Evolutionary conservation across 768 basidiomycete genomes (phyloP), one percentile per base, ranked within the genome.

Genomic region (Psilocybe azurescens): DNA sequence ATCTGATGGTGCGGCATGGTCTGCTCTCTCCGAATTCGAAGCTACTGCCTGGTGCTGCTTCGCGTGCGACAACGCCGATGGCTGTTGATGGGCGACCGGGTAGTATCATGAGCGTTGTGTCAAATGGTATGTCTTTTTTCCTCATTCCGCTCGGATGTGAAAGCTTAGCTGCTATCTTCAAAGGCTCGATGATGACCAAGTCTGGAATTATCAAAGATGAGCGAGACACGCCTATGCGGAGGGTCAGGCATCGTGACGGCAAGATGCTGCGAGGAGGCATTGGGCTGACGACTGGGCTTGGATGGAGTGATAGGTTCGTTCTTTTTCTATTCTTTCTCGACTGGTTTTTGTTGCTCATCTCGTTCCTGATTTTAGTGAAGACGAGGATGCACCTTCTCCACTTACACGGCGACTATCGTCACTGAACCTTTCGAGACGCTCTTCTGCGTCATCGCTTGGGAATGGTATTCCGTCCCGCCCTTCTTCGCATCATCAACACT

Each of bases 301-400:
- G 89, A 0, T 90, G 89, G 89, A 89, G 88, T 66, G 89, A 90
- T 66, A 89, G 87, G 86, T 88, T 38, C 13, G 81, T 73, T 18
- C n/a, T 49, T 11, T 53, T 58, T 47, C 59, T 62, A 33, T 57
- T 62, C 47, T 65, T 48, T 14, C 13, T 41, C 13, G 30, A 4
- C 11, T n/a, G 44, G 24, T 24, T 24, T 24, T 18, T 16, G 6
- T 3, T 58, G 24, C 53, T 57, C 16, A 28, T 59, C 49, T 50
- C 24, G 28, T n/a, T 52, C 56, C 3, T 8, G 9, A 28, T 58
- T 52, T 46, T 71, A 89, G 88, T 58, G 89, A 90, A 77, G 89
- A 90, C 72, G 89, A 90, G 77, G 86, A 89, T 60, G 88, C 89
- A 0, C 89, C 89, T 5, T 89, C 87, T 0, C 80, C 86, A 1